Conservation (phyloP, 1,284 basidiomycete species). For the Cryptococcus jaspeensis region DNA sequence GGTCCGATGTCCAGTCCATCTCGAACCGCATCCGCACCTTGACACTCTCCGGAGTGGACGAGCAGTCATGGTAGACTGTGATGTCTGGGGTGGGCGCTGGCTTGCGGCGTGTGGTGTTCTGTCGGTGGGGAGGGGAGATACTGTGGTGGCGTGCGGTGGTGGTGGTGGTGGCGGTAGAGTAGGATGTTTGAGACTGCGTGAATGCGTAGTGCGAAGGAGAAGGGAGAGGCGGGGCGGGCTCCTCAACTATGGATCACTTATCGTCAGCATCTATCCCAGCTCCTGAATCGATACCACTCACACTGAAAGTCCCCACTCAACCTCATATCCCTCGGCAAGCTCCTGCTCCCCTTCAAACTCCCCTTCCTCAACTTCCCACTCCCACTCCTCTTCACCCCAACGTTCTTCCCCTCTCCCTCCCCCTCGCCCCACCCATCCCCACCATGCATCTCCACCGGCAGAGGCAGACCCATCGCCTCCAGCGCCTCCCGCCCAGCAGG, state of each 20-base stretch:
- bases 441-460: too few species aligned
- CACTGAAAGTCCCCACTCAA: slow-evolving; percentile 8
- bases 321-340: slow-evolving; percentile 20
- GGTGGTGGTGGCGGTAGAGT: neutral
- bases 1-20: slow-evolving; percentile 11
- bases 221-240: slow-evolving; percentile 3
- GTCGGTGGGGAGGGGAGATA: neutral
- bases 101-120: neutral
- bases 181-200: neutral
- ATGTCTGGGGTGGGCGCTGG: slow-evolving; percentile 6
- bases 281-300: neutral
- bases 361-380: slow-evolving; percentile 10
- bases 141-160: neutral
- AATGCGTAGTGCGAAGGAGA: neutral
- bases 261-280: neutral
- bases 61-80: slow-evolving; percentile 10
- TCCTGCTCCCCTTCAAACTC: slow-evolving; percentile 17
- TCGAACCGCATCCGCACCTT: slow-evolving; percentile 21
- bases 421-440: neutral
- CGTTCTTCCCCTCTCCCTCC: slow-evolving; percentile 1
- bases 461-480: too few species aligned
- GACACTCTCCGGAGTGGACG: slow-evolving; percentile 21
- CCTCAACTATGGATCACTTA: neutral
- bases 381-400: neutral
- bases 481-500: neutral